Percentiles rank a stretch among this genome's conserved stretches.
These are phyloP conservation scores for Cryptococcus sp. DNA, from an alignment of 1,284 basidiomycete species.

Conservation along the genomic window DNA sequence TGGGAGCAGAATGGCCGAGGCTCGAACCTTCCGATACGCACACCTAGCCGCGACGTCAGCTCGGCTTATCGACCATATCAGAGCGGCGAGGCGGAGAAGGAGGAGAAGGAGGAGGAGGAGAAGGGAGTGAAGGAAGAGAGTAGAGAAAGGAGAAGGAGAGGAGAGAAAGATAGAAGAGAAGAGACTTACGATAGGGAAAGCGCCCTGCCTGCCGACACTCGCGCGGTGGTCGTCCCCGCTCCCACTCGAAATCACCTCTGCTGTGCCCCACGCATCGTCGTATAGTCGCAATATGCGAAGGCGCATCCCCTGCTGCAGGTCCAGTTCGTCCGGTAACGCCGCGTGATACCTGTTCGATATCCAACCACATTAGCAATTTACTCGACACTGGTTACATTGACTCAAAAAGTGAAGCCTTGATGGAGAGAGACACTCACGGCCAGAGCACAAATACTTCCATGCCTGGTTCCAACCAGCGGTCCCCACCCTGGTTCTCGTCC, in stretches of 20 bases:
- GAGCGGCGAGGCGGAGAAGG: background rate
- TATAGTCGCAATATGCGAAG: constrained; percentile 44
- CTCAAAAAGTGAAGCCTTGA: background rate
- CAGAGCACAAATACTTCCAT: constrained; percentile 40
- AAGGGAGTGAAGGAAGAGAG: background rate
- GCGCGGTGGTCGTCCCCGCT: constrained; percentile 23
- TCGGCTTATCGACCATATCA: no score
- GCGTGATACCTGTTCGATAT: constrained; percentile 36
- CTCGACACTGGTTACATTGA: background rate
- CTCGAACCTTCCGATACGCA: constrained; percentile 38
- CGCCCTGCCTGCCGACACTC: constrained; percentile 37
- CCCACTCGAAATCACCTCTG: constrained; percentile 28
- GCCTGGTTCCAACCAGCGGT: constrained; percentile 40
- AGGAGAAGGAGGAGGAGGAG: background rate
- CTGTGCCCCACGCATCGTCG: constrained; percentile 53
- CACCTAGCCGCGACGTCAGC: constrained; percentile 16
- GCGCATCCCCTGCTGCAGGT: constrained; percentile 48
- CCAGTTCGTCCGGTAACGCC: constrained; percentile 49
- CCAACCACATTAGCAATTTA: background rate
- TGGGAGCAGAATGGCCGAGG: no score
- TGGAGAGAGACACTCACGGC: constrained; percentile 35
- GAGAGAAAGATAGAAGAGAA: background rate
- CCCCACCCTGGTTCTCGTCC: constrained; percentile 44
- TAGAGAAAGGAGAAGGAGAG: background rate
- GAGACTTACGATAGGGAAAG: constrained; percentile 47